Evolutionary conservation across 768 basidiomycete genomes (phyloP), one percentile per base, ranked within the genome.

Genomic region (Panellus pusillus): DNA sequence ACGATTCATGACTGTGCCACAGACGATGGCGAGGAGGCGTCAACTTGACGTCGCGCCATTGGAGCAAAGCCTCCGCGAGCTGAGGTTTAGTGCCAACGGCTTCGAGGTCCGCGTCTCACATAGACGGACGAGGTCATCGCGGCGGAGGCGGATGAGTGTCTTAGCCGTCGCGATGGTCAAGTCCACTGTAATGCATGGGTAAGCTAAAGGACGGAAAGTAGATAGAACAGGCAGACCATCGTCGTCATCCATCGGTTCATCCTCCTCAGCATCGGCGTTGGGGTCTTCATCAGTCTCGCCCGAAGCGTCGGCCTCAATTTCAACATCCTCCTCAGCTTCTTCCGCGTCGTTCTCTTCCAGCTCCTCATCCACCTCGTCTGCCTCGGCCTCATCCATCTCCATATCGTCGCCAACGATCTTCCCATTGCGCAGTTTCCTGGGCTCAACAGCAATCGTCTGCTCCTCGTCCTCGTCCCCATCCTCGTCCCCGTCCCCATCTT

Each of bases 11-110:
- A 84, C 75, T 7, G 91, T 92, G 20, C 88, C 24, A 78, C 74
- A 0, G 90, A 92, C 0, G 91, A 92, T 0, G 88, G 89, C 0
- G 86, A 86, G 15, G 89, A 90, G 36, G 79, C 85, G 57, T 78
- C 81, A 32, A 74, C 66, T 38, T 83, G 81, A 24, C 78, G 68
- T 91, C 85, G 44, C 88, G 83, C 96, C 97, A 99, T 66, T 94
- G 86, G 1, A 99, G 71, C 11, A 99, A 79, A 3, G 91, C 91
- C 61, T 89, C 85, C 1, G 91, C 93, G 12, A 99, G 84, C 68
- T 98, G 92, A 20, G 91, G 88, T 68, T 99, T 99, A 2, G 93
- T 98, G 3, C 95, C 93, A 12, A 79, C 82, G 18, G 84, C 79
- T 36, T 91, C 84, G 29, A 99, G 81, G 47, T 91, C 90, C 93